Conservation (phyloP, 345 rosid species). For the Salix suchowensis region DNA sequence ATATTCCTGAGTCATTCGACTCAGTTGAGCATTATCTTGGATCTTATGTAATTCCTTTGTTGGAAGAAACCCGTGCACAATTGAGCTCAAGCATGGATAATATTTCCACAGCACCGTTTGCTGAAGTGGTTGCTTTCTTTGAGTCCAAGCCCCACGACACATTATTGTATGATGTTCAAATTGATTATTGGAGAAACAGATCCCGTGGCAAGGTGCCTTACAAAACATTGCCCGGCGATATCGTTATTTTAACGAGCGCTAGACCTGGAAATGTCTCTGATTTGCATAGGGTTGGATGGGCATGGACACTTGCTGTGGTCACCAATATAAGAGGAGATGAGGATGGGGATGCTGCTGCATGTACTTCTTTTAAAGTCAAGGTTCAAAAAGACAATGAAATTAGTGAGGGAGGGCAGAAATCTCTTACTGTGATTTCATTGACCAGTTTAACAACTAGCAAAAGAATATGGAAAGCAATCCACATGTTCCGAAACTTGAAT, state of each 20-base stretch:
- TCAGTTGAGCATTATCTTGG: conserved; percentile 24
- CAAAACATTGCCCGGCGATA: conserved; percentile 40
- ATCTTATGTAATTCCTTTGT: conserved; percentile 32
- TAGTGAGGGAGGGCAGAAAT: background rate
- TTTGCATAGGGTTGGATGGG: conserved; percentile 25
- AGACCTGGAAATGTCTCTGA: conserved; percentile 37
- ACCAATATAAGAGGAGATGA: conserved; percentile 2
- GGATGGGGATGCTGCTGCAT: background rate
- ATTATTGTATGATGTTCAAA: conserved; percentile 16
- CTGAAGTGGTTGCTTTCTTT: conserved; percentile 11
- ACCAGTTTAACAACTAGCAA: conserved; percentile 26
- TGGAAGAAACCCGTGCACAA: conserved; percentile 44
- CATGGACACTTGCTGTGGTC: conserved; percentile 28
- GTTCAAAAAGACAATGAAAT: background rate
- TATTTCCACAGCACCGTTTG: conserved; percentile 31
- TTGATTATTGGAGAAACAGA: conserved; percentile 39
- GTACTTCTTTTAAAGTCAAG: conserved; percentile 19
- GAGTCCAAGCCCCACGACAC: background rate
- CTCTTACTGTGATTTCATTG: conserved; percentile 29
- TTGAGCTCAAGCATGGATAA: conserved; percentile 30
- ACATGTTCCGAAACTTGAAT: conserved; percentile 11
- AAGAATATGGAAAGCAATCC: conserved; percentile 41
- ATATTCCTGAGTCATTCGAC: conserved; percentile 33
- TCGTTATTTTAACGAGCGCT: conserved; percentile 29
- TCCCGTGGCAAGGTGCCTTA: conserved; percentile 29